A percentile compares a stretch with the other conserved stretches of the same genome.
phyloP scores from a whole-genome alignment of 2,329 filamentous ascomycete genomes.

The Sclerotinia glacialis region DNA sequence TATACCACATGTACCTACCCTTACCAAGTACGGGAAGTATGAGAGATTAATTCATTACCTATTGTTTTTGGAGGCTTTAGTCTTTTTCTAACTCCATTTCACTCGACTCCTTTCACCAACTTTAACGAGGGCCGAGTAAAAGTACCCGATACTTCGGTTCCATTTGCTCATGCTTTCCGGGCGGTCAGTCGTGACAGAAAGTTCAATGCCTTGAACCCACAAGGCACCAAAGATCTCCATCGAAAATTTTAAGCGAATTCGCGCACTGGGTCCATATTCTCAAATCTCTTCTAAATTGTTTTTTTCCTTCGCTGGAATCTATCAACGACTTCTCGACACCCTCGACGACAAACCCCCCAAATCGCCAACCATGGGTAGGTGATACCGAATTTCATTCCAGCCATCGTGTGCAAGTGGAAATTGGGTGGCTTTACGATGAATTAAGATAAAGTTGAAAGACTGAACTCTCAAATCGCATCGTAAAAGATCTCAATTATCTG shows the following conservation, averaged over 20 bases:
- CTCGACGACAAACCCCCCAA: constrained; percentile 27
- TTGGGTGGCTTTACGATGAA: constrained; percentile 30
- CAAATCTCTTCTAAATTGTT: constrained; percentile 23
- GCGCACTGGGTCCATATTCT: constrained; percentile 20
- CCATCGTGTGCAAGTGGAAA: constrained; percentile 41
- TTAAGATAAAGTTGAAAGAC: constrained; percentile 26
- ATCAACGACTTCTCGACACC: constrained; percentile 22
- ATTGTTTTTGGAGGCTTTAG: not conserved
- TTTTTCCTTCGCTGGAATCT: constrained; percentile 15
- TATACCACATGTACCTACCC: too few relatives aligned
- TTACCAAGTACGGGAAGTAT: not conserved
- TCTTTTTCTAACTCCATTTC: not conserved
- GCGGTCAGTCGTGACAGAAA: not conserved
- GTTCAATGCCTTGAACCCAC: not conserved
- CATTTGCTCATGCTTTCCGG: not conserved
- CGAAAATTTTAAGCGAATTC: constrained; percentile 22
- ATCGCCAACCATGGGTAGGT: constrained; percentile 42
- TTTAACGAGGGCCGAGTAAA: constrained; percentile 2
- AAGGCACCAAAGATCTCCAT: not conserved
- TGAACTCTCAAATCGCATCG: constrained; percentile 22
- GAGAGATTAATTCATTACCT: not conserved
- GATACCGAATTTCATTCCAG: constrained; percentile 39
- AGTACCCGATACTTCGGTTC: constrained; percentile 3
- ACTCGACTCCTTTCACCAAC: constrained; percentile 1
- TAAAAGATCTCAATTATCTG: constrained; percentile 34